Base-by-base conservation (phyloP, 208 protist species). In the Crithidia acanthocephali region DNA sequence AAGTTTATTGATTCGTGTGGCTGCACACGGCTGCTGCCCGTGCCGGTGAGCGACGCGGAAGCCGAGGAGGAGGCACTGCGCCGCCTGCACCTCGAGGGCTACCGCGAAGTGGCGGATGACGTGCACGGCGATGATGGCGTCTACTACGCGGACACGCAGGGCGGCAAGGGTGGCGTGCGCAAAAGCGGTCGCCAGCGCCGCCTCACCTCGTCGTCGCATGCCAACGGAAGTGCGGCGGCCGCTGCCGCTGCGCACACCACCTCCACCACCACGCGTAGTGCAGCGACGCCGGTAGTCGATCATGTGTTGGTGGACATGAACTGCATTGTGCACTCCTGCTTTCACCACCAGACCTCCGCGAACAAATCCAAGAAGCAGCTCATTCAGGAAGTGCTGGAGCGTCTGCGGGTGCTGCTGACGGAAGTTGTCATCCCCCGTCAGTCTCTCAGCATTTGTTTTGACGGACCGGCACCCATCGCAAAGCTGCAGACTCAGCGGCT, bases 301-400 rank as follows among this genome's bases (percentile, higher is more conserved):
- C 91, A 95, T 77, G 91, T 95, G 18, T 73, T 95, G 1, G 73
- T 93, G 18, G 91, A 95, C 61, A 86, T 93, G 80, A 95, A 95
- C 76, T 92, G 91, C 78, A 90, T 95, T 48, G 79, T 95, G 25
- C 91, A 95, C 80, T 68, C 81, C 16, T 92, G 88, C 67, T 93
- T 91, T 60, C 48, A 57, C 45, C 61, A 70, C 22, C 68, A 74
- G 25, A 58, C 27, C 50, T 44, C 52, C 2, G 69, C 74, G 33
- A 70, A 74, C 40, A 87, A 81, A 66, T 74, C 73, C 16, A 86
- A 84, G 68, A 76, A 78, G 60, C 84, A 91, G 57, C 62, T 92
- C 20, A 92, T 95, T 23, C 82, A 89, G n/a, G 80, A 81, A n/a
- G 82, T 95, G 37, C 56, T 95, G 61, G 67, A 90, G 72, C 86